Base-by-base conservation (phyloP, 2,329 filamentous ascomycete species). In the Waltergamsia citrina region DNA sequence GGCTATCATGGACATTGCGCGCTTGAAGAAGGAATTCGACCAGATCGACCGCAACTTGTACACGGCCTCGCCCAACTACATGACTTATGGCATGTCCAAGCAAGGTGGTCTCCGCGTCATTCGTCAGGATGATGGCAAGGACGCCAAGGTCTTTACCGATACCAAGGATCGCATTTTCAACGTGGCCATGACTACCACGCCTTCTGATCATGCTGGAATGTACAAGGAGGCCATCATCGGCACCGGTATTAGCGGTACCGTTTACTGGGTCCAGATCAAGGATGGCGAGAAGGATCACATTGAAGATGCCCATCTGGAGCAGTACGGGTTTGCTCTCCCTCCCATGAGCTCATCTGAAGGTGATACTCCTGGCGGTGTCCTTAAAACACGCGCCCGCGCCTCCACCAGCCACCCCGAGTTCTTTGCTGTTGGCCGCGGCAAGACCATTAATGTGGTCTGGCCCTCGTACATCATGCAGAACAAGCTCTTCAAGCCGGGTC, bases 21-120 rank as follows among this genome's bases (percentile, higher is more conserved):
- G 87, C 38, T 70, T 96, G 43, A 94, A 94, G 70, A 96, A 96
- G 63, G 87, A 94, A 5, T 96, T 96, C 49, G 92, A 98, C 51
- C 92, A 96, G 61, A 81, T 95, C 41, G 92, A 98, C 53, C 84
- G 93, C 43, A 93, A 88, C 42, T 71, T 98, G 21, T 90, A 90
- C 32, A 83, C 88, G 5, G 88, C 90, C 14, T 90, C 86, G 18
- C 80, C 85, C 51, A 82, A 81, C 39, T 94, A 92, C 62, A 96
- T 98, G 58, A 81, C 85, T 6, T 98, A 96, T 50, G 87, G 86
- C 28, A 85, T 94, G 67, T 85, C 85, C 28, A 95, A 94, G 65
- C 85, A 87, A 44, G 87, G 87, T 33, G 92, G 92, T 31, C 76
- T 98, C 48, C 80, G 90, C 37, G 82, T 98, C 37, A 95, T 98